Percentiles rank a stretch among this genome's conserved stretches.
These are phyloP conservation scores for Globisporangium barbulae DNA, from an alignment of 352 stramenopile species.

Conservation along the genomic window DNA sequence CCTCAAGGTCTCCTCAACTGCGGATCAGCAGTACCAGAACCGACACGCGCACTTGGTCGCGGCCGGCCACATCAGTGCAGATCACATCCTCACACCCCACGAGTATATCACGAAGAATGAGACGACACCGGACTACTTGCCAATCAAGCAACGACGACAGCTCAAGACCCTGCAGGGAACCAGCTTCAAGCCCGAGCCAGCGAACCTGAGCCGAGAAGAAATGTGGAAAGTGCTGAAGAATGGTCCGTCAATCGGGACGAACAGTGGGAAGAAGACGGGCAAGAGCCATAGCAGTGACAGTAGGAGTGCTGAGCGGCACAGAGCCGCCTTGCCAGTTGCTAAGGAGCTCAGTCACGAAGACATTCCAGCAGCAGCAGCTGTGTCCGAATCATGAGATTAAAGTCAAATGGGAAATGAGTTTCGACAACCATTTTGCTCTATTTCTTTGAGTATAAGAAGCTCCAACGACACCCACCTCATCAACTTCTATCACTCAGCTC, in stretches of 20 bases:
- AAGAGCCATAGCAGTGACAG: not conserved
- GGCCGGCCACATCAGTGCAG: slow-evolving; percentile 38
- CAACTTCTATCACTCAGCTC: slow-evolving; percentile 8
- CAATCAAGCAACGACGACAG: slow-evolving; percentile 32
- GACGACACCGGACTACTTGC: slow-evolving; percentile 34
- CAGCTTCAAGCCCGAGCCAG: not conserved
- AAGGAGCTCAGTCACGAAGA: not conserved
- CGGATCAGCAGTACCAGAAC: slow-evolving; percentile 12
- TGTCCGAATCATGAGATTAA: not conserved
- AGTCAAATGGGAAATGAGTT: not conserved
- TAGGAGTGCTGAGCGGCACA: not conserved
- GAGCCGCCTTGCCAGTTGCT: not conserved
- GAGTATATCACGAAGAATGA: slow-evolving; percentile 10
- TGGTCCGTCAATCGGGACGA: slow-evolving; percentile 8
- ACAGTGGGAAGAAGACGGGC: not conserved
- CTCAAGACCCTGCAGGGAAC: slow-evolving; percentile 1
- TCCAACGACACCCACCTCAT: not conserved
- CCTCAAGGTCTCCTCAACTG: not conserved
- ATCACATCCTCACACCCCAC: slow-evolving; percentile 23
- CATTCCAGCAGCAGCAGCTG: not conserved
- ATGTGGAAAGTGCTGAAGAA: slow-evolving; percentile 34
- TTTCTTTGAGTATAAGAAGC: not conserved
- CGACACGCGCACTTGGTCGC: slow-evolving; percentile 9
- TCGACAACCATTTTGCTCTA: not conserved
- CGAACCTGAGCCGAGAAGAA: slow-evolving; percentile 15